phyloP scores from a whole-genome alignment of 352 stramenopile genomes.

The Phytophthora hibernalis region DNA sequence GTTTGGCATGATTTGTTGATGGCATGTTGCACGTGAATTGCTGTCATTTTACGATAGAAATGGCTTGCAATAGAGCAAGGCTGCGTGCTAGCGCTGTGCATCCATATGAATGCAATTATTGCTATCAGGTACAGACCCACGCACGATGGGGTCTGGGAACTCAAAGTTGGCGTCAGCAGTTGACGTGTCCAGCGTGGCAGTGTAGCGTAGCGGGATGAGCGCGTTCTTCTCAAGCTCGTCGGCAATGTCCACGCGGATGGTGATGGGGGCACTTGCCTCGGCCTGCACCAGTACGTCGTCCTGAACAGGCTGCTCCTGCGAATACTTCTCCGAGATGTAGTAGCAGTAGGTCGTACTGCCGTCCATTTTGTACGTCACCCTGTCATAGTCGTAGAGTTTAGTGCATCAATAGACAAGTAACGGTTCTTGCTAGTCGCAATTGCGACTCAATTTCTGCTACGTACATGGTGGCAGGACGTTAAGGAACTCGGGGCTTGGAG shows the following conservation, averaged over 20 bases:
- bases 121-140: constrained; percentile 47
- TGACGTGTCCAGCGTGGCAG: constrained; percentile 62
- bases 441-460: too few species aligned
- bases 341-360: constrained; percentile 86
- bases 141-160: constrained; percentile 57
- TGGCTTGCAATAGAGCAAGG: constrained; percentile 27
- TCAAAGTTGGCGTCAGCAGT: constrained; percentile 55
- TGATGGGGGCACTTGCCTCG: constrained; percentile 55
- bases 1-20: constrained; percentile 17
- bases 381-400: constrained; percentile 14
- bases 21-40: constrained; percentile 19
- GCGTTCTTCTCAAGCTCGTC: constrained; percentile 54
- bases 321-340: constrained; percentile 73
- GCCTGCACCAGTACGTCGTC: constrained; percentile 52
- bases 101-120: neutral
- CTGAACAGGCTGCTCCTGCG: constrained; percentile 48
- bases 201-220: constrained; percentile 67
- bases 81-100: neutral
- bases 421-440: constrained; percentile 3
- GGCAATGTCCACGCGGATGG: constrained; percentile 69
- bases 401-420: constrained; percentile 7
- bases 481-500: constrained; percentile 1
- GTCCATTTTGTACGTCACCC: constrained; percentile 77
- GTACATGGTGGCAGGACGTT: constrained; percentile 35
- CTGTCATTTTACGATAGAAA: constrained; percentile 21